These are phyloP conservation scores for Lepidium africanum DNA, from an alignment of 345 rosid genomes.

Conservation along the genomic window DNA sequence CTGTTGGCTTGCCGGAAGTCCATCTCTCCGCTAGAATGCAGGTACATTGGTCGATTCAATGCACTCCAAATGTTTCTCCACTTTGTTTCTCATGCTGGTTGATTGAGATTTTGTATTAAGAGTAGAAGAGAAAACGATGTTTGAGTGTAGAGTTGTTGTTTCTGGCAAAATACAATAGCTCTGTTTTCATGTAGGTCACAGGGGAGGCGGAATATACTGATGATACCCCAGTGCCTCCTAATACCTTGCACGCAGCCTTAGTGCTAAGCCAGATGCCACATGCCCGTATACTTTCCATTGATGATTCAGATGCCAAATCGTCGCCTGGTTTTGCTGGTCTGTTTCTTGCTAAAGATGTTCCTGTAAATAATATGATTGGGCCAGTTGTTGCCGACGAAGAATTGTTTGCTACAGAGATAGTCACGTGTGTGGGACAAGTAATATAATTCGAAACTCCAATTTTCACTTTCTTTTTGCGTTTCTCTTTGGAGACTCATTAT, in stretches of 20 bases:
- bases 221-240: conserved; percentile 67
- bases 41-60: conserved; percentile 29
- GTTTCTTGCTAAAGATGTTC: conserved; percentile 77
- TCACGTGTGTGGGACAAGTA: conserved; percentile 98
- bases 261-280: conserved; percentile 84
- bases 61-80: not conserved
- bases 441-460: not conserved
- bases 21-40: conserved; percentile 82
- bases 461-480: not conserved
- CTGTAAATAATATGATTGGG: conserved; percentile 69
- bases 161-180: not conserved
- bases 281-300: conserved; percentile 66
- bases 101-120: not conserved
- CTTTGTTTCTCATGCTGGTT: not conserved
- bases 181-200: conserved; percentile 50
- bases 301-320: conserved; percentile 57
- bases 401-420: conserved; percentile 70
- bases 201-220: conserved; percentile 95
- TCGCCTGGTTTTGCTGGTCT: conserved; percentile 76
- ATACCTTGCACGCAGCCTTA: conserved; percentile 75
- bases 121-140: not conserved
- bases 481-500: not conserved
- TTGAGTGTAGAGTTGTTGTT: not conserved
- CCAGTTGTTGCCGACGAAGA: conserved; percentile 74
- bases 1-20: conserved; percentile 71